These are phyloP conservation scores for Xylaria multiplex DNA, from an alignment of 2,329 filamentous ascomycete species.

Conservation along the genomic window DNA sequence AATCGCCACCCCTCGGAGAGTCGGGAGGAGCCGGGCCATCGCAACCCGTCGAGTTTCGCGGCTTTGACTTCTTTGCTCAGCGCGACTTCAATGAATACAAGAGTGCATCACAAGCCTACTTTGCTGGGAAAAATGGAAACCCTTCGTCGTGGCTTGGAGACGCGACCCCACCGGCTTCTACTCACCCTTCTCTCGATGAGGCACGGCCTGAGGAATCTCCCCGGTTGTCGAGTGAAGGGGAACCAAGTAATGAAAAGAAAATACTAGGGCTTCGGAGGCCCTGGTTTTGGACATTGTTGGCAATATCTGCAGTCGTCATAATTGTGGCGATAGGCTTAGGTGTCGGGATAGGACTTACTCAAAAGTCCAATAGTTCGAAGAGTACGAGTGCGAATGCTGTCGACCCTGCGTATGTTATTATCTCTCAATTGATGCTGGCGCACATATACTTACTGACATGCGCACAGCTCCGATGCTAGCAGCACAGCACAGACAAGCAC, in stretches of 20 bases:
- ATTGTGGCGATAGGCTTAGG: slow-evolving; percentile 50
- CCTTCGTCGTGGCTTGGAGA: slow-evolving; percentile 49
- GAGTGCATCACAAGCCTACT: slow-evolving; percentile 46
- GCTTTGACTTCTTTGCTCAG: slow-evolving; percentile 48
- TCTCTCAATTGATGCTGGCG: neutral
- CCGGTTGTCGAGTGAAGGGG: slow-evolving; percentile 11
- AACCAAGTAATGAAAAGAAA: slow-evolving; percentile 33
- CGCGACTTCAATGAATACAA: slow-evolving; percentile 46
- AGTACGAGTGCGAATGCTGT: slow-evolving; percentile 23
- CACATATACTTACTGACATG: slow-evolving; percentile 19
- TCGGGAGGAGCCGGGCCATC: slow-evolving; percentile 23
- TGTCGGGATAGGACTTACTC: slow-evolving; percentile 52
- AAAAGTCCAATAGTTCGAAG: slow-evolving; percentile 20
- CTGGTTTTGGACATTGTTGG: slow-evolving; percentile 51
- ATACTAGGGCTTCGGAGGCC: slow-evolving; percentile 48
- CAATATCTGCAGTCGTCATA: slow-evolving; percentile 47
- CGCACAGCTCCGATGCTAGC: slow-evolving; percentile 24
- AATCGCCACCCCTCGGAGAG: slow-evolving; percentile 25
- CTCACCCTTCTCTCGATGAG: slow-evolving; percentile 36
- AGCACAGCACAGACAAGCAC: slow-evolving; percentile 21
- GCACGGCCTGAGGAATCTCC: slow-evolving; percentile 20
- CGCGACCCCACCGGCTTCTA: slow-evolving; percentile 45
- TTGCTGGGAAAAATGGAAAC: slow-evolving; percentile 35
- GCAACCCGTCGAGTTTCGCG: slow-evolving; percentile 46
- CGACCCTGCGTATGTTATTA: slow-evolving; percentile 43